Evolutionary conservation across 2,329 filamentous ascomycete genomes (phyloP).

Genomic region (Talaromyces atroroseus): DNA sequence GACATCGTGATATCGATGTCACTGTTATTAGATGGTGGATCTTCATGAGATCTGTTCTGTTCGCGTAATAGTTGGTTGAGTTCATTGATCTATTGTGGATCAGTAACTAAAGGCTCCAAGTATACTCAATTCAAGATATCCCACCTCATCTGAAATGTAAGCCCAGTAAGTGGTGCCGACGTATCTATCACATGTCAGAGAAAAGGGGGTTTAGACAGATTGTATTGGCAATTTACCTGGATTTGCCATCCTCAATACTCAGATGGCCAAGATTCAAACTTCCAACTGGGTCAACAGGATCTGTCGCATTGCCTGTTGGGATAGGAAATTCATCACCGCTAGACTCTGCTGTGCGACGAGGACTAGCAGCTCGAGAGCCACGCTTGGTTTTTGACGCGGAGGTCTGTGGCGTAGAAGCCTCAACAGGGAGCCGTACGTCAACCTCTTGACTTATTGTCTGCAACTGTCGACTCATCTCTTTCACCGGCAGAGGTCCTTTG

Average conservation of each 20-base stretch:
- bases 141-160: conserved; percentile 42
- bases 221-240: conserved; percentile 19
- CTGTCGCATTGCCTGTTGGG: conserved; percentile 36
- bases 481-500: conserved; percentile 19
- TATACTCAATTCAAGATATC: neutral
- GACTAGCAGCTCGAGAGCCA: conserved; percentile 26
- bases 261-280: conserved; percentile 38
- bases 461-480: conserved; percentile 13
- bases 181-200: conserved; percentile 28
- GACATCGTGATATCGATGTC: conserved; percentile 17
- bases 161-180: conserved; percentile 44
- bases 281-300: conserved; percentile 38
- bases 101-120: conserved; percentile 5
- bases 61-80: conserved; percentile 40
- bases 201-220: neutral
- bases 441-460: conserved; percentile 9
- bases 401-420: conserved; percentile 12
- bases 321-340: conserved; percentile 40
- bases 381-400: conserved; percentile 12
- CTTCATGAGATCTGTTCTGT: conserved; percentile 34
- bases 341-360: conserved; percentile 29
- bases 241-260: conserved; percentile 39
- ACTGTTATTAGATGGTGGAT: conserved; percentile 18
- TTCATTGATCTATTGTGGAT: conserved; percentile 35
- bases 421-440: conserved; percentile 3